Evolutionary conservation across 192 early-diverging fungal species (phyloP).

Genomic region (Coemansia furcata): DNA sequence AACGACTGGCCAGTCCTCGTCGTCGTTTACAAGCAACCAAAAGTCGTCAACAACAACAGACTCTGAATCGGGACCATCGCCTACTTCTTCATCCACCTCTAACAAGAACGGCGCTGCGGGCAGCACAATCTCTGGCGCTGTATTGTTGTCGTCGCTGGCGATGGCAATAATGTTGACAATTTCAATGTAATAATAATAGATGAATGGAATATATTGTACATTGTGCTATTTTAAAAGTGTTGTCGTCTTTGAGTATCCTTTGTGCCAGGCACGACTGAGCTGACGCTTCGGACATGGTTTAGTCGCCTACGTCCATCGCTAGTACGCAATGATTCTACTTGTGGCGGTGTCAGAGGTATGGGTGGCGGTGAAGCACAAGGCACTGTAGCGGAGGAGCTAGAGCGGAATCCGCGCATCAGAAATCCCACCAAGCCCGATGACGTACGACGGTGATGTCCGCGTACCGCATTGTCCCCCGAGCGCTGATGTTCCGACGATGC

Average conservation of each 20-base stretch:
- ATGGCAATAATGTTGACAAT: slow-evolving; percentile 1
- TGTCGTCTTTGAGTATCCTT: background rate
- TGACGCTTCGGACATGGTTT: slow-evolving; percentile 24
- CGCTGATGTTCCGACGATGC: slow-evolving; percentile 3
- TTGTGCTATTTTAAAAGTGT: background rate
- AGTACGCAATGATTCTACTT: background rate
- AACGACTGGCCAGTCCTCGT: background rate
- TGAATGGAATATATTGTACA: background rate
- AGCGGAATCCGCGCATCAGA: slow-evolving; percentile 42
- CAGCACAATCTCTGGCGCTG: background rate
- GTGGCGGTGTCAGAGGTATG: background rate
- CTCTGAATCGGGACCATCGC: background rate
- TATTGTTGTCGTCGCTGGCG: slow-evolving; percentile 3
- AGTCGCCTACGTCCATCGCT: background rate
- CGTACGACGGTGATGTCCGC: slow-evolving; percentile 32
- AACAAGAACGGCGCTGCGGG: background rate
- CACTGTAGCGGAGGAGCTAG: background rate
- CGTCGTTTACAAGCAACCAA: slow-evolving; percentile 6
- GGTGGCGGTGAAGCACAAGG: slow-evolving; percentile 7
- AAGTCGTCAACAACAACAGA: background rate
- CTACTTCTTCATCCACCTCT: background rate
- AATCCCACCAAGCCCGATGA: slow-evolving; percentile 46
- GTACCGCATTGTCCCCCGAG: background rate
- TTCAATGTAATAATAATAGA: background rate
- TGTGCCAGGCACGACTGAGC: slow-evolving; percentile 3